Percentiles rank a stretch among this genome's conserved stretches.
Evolutionary conservation across 495 filamentous ascomycete genomes (phyloP).

Genomic region (Aspergillus bertholletiae): DNA sequence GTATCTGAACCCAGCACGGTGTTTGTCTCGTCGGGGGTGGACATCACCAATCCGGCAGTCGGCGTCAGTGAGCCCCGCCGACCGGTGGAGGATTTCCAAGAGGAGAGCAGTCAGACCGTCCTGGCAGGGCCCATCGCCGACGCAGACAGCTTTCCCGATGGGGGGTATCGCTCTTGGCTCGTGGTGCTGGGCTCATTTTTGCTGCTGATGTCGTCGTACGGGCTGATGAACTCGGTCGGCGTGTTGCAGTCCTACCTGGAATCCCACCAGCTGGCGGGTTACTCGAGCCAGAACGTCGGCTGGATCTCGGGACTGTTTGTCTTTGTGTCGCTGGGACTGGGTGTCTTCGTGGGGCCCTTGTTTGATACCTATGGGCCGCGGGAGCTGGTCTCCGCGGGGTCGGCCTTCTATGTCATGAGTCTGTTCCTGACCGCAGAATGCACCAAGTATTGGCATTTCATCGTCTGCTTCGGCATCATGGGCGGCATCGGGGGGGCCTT

Average conservation of each 20-base stretch:
- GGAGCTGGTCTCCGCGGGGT: slow-evolving; percentile 49
- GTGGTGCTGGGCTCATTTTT: slow-evolving; percentile 63
- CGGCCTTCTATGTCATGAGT: slow-evolving; percentile 45
- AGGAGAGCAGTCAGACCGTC: too few relatives aligned
- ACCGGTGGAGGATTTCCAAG: too few relatives aligned
- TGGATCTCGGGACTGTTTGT: slow-evolving; percentile 65
- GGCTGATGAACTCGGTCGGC: slow-evolving; percentile 59
- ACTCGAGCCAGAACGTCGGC: slow-evolving; percentile 54
- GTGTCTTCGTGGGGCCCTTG: slow-evolving; percentile 61
- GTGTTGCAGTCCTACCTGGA: slow-evolving; percentile 62
- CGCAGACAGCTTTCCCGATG: slow-evolving; percentile 55
- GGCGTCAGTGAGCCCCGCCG: too few relatives aligned
- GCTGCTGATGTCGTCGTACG: slow-evolving; percentile 57
- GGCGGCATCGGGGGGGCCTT: slow-evolving; percentile 55
- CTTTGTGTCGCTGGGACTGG: slow-evolving; percentile 58
- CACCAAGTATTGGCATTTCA: slow-evolving; percentile 62
- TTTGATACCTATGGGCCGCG: slow-evolving; percentile 61
- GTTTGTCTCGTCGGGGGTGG: too few relatives aligned
- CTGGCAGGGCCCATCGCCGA: too few relatives aligned
- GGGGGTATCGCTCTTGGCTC: slow-evolving; percentile 57
- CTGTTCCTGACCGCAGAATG: slow-evolving; percentile 52
- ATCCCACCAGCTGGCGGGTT: slow-evolving; percentile 52
- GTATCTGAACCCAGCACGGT: too few relatives aligned
- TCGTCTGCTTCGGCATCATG: slow-evolving; percentile 58
- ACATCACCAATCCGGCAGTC: too few relatives aligned